phyloP scores from a whole-genome alignment of 2,329 filamentous ascomycete genomes.

The Phyllosticta citriasiana region DNA sequence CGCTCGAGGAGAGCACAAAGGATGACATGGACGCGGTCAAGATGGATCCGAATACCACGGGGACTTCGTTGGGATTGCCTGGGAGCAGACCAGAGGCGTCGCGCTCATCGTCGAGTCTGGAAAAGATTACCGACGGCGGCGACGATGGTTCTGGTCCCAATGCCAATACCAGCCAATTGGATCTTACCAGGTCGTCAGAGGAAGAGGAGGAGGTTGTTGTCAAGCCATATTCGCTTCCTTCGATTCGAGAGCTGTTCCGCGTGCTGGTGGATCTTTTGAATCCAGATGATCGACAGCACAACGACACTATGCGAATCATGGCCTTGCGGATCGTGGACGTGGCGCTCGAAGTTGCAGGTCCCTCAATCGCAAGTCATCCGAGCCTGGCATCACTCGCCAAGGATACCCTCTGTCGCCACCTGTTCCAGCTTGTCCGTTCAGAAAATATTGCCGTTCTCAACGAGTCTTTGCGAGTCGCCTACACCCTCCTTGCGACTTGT shows the following conservation, averaged over 20 bases:
- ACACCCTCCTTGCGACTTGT: slow-evolving; percentile 83
- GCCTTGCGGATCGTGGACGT: slow-evolving; percentile 94
- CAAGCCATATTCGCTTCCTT: slow-evolving; percentile 85
- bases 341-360: slow-evolving; percentile 88
- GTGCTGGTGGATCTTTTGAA: slow-evolving; percentile 90
- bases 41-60: slow-evolving; percentile 70
- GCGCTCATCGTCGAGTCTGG: slow-evolving; percentile 23
- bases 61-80: slow-evolving; percentile 39
- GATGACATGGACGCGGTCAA: slow-evolving; percentile 66
- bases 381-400: slow-evolving; percentile 79
- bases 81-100: slow-evolving; percentile 26
- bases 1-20: slow-evolving; percentile 55
- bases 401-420: slow-evolving; percentile 82
- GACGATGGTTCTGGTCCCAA: slow-evolving; percentile 27
- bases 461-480: slow-evolving; percentile 83
- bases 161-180: slow-evolving; percentile 33
- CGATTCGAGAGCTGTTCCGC: slow-evolving; percentile 86
- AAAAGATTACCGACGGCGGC: slow-evolving; percentile 25
- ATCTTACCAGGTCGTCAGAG: slow-evolving; percentile 31
- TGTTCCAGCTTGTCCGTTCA: slow-evolving; percentile 92
- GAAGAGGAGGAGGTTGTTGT: slow-evolving; percentile 45
- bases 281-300: slow-evolving; percentile 84
- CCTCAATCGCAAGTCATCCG: slow-evolving; percentile 87
- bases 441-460: slow-evolving; percentile 94
- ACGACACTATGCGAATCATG: slow-evolving; percentile 95